Percentiles rank a stretch among this genome's conserved stretches.
Conservation (phyloP, 805 yeast species). For the Barnettozyma californica region DNA sequence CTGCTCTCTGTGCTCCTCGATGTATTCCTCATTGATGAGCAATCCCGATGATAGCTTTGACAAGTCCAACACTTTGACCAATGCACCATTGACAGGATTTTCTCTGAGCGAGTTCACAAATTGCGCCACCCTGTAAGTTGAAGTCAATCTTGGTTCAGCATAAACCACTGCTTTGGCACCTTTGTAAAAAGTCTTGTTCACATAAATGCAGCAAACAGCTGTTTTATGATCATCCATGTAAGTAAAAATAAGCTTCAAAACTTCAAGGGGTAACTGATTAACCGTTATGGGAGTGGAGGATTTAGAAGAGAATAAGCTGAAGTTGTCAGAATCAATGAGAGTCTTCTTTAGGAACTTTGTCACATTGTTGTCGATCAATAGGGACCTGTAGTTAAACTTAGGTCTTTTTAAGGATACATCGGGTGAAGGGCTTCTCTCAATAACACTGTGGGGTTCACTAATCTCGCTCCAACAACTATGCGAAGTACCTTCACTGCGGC, state of each 20-base stretch:
- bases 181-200: constrained; percentile 44
- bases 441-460: background rate
- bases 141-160: constrained; percentile 46
- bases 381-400: constrained; percentile 19
- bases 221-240: constrained; percentile 34
- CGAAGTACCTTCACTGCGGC: background rate
- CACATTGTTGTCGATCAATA: constrained; percentile 19
- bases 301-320: constrained; percentile 26
- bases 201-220: constrained; percentile 42
- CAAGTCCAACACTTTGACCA: constrained; percentile 54
- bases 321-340: constrained; percentile 27
- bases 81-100: constrained; percentile 48
- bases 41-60: constrained; percentile 41
- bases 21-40: constrained; percentile 20
- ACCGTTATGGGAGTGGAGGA: constrained; percentile 20
- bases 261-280: constrained; percentile 30
- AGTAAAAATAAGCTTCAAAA: constrained; percentile 23
- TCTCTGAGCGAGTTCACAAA: constrained; percentile 63
- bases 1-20: constrained; percentile 5
- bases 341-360: constrained; percentile 24
- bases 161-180: constrained; percentile 54
- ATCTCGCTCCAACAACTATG: background rate
- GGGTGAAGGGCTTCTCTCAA: background rate
- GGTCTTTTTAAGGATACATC: constrained; percentile 6
- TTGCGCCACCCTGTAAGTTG: constrained; percentile 79